Percentiles rank a stretch among this genome's conserved stretches.
These are phyloP conservation scores for Alloteropsis angusta DNA, from an alignment of 202 grass and related monocot species.

Conservation along the genomic window DNA sequence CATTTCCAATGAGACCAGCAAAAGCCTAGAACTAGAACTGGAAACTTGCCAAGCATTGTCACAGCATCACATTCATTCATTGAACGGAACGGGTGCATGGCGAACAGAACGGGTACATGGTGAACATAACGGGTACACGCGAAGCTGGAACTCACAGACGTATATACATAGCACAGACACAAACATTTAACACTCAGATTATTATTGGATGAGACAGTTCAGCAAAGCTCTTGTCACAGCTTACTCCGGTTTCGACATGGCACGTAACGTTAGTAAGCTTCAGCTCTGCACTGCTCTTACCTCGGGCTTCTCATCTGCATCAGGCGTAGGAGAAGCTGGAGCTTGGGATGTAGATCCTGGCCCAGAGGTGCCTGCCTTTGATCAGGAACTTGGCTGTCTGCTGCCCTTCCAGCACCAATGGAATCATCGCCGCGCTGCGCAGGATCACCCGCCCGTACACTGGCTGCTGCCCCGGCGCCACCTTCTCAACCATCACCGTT, in stretches of 20 bases:
- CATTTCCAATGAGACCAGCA: background rate
- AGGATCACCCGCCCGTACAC: conserved; percentile 57
- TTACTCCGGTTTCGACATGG: background rate
- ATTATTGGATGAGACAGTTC: conserved; percentile 8
- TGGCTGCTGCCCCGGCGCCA: conserved; percentile 34
- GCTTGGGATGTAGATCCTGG: conserved; percentile 50
- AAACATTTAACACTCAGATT: background rate
- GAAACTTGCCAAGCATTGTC: background rate
- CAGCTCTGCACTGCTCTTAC: background rate
- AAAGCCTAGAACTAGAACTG: background rate
- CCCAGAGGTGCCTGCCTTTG: conserved; percentile 68
- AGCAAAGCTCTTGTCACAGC: background rate
- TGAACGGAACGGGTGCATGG: background rate
- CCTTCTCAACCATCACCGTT: conserved; percentile 44
- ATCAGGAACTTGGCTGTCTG: conserved; percentile 53
- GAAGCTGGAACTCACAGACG: background rate
- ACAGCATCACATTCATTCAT: background rate
- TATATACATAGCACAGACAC: background rate
- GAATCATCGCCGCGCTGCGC: conserved; percentile 37
- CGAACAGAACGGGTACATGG: background rate
- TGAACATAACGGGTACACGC: background rate
- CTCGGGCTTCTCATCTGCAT: background rate
- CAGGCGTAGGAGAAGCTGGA: background rate
- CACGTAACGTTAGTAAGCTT: background rate
- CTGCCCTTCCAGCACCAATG: conserved; percentile 38